phyloP scores from a whole-genome alignment of 768 basidiomycete genomes.

The Leccinum variicolor region DNA sequence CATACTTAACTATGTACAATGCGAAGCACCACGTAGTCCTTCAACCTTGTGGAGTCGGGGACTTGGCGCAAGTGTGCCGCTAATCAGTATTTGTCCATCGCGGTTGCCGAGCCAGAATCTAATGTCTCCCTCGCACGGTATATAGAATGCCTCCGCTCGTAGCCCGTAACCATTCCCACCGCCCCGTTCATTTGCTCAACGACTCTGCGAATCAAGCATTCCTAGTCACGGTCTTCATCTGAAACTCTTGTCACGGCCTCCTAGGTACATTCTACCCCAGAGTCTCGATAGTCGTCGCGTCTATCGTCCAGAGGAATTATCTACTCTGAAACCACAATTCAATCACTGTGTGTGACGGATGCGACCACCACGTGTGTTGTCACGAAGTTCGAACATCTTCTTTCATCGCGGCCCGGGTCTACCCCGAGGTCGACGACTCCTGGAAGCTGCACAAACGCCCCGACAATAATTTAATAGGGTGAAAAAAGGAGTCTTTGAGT shows the following conservation, averaged over 20 bases:
- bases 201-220: not conserved
- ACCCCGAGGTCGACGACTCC: not conserved
- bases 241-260: not conserved
- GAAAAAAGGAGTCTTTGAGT: too few species aligned
- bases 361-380: not conserved
- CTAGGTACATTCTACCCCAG: not conserved
- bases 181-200: not conserved
- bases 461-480: not conserved
- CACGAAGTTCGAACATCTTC: not conserved
- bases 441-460: not conserved
- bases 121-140: too few species aligned
- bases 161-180: not conserved
- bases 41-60: too few species aligned
- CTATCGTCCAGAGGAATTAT: not conserved
- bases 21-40: too few species aligned
- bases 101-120: not conserved
- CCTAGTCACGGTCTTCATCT: not conserved
- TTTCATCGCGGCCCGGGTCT: not conserved
- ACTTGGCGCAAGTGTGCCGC: too few species aligned
- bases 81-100: not conserved
- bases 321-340: not conserved
- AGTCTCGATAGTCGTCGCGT: not conserved
- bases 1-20: too few species aligned
- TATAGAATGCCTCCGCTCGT: not conserved
- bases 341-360: not conserved